Percentiles rank a stretch among this genome's conserved stretches.
These are phyloP conservation scores for Talaromyces verruculosus DNA, from an alignment of 2,329 filamentous ascomycete species.

Conservation along the genomic window DNA sequence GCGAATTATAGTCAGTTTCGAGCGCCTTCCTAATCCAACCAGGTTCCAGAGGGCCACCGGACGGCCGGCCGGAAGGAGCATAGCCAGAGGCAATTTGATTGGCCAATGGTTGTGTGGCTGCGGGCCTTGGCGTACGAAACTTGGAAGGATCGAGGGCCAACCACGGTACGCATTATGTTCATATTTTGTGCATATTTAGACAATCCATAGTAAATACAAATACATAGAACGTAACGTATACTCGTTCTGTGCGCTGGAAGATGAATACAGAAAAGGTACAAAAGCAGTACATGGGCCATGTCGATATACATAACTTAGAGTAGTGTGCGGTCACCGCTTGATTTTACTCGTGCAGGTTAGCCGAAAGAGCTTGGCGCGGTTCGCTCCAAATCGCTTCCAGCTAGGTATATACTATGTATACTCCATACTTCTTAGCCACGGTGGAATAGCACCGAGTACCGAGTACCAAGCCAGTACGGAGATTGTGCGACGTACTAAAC, in stretches of 20 bases:
- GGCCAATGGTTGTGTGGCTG: slow-evolving; percentile 1
- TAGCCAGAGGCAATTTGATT: background rate
- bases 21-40: background rate
- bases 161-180: background rate
- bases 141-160: background rate
- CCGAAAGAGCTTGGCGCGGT: background rate
- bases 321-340: background rate
- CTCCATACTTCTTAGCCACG: background rate
- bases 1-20: background rate
- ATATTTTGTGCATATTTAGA: background rate
- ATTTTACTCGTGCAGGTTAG: background rate
- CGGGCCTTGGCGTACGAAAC: background rate
- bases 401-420: background rate
- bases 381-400: background rate
- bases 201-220: background rate
- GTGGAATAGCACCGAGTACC: background rate
- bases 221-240: background rate
- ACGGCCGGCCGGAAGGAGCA: background rate
- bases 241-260: no score
- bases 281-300: no score
- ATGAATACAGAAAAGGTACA: background rate
- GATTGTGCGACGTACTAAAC: background rate
- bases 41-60: background rate
- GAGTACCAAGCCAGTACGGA: background rate
- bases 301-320: no score